Base-by-base conservation (phyloP, 805 yeast genomes). In the Candida nemodendra region DNA sequence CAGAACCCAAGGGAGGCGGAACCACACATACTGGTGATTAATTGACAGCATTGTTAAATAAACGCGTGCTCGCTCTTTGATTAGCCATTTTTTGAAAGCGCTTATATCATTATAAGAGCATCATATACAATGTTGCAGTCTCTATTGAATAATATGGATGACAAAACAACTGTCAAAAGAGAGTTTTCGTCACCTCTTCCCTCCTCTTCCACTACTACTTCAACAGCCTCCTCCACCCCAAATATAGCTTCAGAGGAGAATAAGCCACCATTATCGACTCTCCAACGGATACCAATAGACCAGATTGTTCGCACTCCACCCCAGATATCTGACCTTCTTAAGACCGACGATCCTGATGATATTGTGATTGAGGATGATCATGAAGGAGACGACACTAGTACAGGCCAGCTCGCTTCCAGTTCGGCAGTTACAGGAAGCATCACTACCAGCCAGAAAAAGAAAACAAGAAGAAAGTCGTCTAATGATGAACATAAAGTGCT, bases 401-500 rank as follows among this genome's bases (percentile, higher is more conserved):
- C 9, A 23, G 27, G 5, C 15, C 21, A 18, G 25, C 16, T 25
- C 9, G 16, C 34, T 18, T 34, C 34, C 15, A 18, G 39, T 31
- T 31, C 36, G 16, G 19, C 40, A 12, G 27, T 26, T 12, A 7
- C 35, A 27, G 27, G 15, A 4, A 15, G 22, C 17, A 27, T 32
- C 11, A n/a, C 32, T 4, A 39, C 35, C 19, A 46, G 43, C 18
- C 35, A 36, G n/a, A 46, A 34, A 25, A 42, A 40, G 28, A 52
- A 47, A 41, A 22, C 51, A 25, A 41, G 51, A 41, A 41, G 45
- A 27, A 52, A 50, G 25, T 42, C 45, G 15, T 13, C 36, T 3
- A 24, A 37, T 23, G 53, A 53, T 22, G 64, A 59, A 11, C 51
- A 55, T 25, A 56, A 58, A 26, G 41, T 49, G 2, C 39, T 64